Evolutionary conservation across 2,329 filamentous ascomycete species (phyloP), one percentile per base, ranked within the genome.

Genomic region (Cytospora mali): DNA sequence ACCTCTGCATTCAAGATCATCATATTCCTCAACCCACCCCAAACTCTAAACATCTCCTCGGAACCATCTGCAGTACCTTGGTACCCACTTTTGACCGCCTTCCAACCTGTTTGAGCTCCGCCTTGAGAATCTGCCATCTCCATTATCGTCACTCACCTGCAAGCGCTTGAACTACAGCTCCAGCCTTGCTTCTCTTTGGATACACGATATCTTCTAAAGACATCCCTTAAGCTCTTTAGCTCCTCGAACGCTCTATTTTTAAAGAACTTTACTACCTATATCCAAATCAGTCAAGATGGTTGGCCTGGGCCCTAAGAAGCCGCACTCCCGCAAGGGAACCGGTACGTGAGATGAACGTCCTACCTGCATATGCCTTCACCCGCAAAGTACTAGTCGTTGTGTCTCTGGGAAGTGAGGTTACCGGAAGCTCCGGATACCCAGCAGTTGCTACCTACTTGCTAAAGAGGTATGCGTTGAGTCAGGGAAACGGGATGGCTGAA

Each of bases 261-360:
- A 31, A n/a, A 52, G 14, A 16, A 23, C 42, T 39, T n/a, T 31
- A 6, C 13, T 18, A 58, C n/a, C 25, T 53, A 18, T 18, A 39
- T n/a, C 48, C n/a, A 13, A 58, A 58, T 7, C 42, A 60, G 58
- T 66, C 69, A 75, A 62, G 55, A 90, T 90, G 88, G 86, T 88
- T 69, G 83, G 84, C 71, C 70, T 88, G 66, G 84, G 85, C 73
- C 84, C 87, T 67, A 86, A 85, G 75, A 84, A 81, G 72, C 81
- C 82, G 67, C 87, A 86, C 49, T 88, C 86, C 77, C 86, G 88
- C 72, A 75, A 73, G 70, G 73, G 74, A 55, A 75, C 73, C 62
- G 72, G 74, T 75, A 74, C 55, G 74, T 73, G 33, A 50, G 48
- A 35, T 50, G 29, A 25, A 50, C 18, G n/a, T 33, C 55, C 57